These are phyloP conservation scores for Lignosus rhinocerotis DNA, from an alignment of 1,284 basidiomycete species.

Conservation along the genomic window DNA sequence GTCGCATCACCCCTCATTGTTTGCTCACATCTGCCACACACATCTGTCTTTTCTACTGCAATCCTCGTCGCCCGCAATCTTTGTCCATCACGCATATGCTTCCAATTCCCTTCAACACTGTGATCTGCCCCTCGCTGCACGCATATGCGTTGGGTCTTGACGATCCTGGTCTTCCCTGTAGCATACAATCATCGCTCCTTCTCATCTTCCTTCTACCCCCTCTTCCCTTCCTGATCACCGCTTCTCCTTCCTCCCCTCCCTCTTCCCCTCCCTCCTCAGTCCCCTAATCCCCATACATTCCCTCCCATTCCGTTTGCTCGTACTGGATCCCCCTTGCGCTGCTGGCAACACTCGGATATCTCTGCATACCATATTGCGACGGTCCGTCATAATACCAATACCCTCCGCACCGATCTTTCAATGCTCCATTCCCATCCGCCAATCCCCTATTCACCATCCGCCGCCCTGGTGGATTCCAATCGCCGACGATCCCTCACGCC, in stretches of 20 bases:
- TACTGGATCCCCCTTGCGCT: neutral
- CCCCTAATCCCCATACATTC: neutral
- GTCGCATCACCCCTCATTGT: neutral
- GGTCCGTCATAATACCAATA: slow-evolving; percentile 18
- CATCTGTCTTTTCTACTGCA: slow-evolving; percentile 10
- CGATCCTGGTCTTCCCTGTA: slow-evolving; percentile 21
- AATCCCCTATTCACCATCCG: neutral
- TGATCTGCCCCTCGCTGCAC: neutral
- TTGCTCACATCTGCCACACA: neutral
- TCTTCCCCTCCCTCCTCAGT: neutral
- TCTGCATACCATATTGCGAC: slow-evolving; percentile 5
- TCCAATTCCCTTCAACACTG: neutral
- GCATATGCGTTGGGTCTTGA: slow-evolving; percentile 20
- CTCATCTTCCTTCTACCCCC: neutral
- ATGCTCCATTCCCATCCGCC: neutral
- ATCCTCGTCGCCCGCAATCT: neutral
- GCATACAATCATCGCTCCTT: slow-evolving; percentile 11
- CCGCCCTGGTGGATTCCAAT: neutral
- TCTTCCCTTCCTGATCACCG: neutral
- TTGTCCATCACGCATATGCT: neutral
- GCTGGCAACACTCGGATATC: slow-evolving; percentile 3
- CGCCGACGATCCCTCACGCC: neutral
- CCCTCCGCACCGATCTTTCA: slow-evolving; percentile 18
- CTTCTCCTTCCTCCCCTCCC: neutral
- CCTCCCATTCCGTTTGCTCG: neutral